Evolutionary conservation across 106 monocot species (phyloP).

Genomic region (Dactylorhiza incarnata): DNA sequence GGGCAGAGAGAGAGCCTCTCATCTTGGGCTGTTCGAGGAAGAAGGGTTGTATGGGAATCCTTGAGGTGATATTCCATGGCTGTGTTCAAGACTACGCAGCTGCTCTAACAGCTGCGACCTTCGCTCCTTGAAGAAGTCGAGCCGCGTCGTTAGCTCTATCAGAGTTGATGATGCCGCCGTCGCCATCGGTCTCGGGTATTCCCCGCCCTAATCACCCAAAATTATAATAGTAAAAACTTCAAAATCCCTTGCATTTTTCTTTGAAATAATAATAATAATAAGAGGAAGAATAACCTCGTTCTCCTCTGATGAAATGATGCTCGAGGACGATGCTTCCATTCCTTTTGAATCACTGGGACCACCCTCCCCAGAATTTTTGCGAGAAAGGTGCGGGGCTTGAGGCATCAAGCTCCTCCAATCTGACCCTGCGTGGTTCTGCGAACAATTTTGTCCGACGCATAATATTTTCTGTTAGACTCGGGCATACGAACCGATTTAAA

Average conservation of each 20-base stretch:
- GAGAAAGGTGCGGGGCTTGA: slow-evolving; percentile 33
- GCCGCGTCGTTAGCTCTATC: slow-evolving; percentile 83
- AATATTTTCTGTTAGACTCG: too few species aligned
- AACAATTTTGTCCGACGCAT: not conserved
- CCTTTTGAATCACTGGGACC: slow-evolving; percentile 42
- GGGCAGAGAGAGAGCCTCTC: slow-evolving; percentile 13
- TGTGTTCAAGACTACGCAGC: slow-evolving; percentile 75
- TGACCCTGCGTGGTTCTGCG: slow-evolving; percentile 32
- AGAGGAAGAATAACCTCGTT: slow-evolving; percentile 37
- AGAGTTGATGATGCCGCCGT: slow-evolving; percentile 66
- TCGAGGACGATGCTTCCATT: slow-evolving; percentile 53
- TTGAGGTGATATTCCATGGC: slow-evolving; percentile 50
- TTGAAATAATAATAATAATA: not conserved
- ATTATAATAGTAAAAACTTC: not conserved
- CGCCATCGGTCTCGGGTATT: slow-evolving; percentile 41
- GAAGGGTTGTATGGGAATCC: slow-evolving; percentile 52
- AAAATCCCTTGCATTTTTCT: too few species aligned
- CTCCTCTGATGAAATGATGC: slow-evolving; percentile 27
- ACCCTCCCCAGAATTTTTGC: slow-evolving; percentile 48
- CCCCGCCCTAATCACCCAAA: slow-evolving; percentile 27
- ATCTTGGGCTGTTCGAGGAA: slow-evolving; percentile 65
- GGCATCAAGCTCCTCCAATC: slow-evolving; percentile 54
- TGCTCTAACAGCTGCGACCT: slow-evolving; percentile 97
- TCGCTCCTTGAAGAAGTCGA: slow-evolving; percentile 96
- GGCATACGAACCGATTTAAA: too few species aligned